These are phyloP conservation scores for Sphagnum magellanicum DNA, from an alignment of 228 moss, liverwort and hornwort species.

Conservation along the genomic window DNA sequence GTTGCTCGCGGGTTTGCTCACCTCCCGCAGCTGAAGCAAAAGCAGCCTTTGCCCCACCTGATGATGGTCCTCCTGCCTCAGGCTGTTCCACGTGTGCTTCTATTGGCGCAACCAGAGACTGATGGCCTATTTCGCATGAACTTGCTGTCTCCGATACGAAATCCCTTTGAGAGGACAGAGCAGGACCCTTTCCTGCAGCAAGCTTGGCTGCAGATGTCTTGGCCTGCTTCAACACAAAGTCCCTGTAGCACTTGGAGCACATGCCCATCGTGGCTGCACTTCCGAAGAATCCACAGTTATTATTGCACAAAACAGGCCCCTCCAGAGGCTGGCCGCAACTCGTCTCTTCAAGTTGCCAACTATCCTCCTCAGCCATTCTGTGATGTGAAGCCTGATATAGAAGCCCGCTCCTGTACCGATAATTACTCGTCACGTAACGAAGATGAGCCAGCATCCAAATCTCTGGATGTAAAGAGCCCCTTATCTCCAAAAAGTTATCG, in stretches of 20 bases:
- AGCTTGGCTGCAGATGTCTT: constrained; percentile 5
- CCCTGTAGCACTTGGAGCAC: constrained; percentile 49
- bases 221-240: constrained; percentile 18
- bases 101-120: constrained; percentile 13
- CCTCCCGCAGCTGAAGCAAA: constrained; percentile 6
- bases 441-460: too few relatives aligned
- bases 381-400: too few relatives aligned
- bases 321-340: constrained; percentile 14
- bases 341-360: not conserved
- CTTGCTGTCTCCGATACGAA: constrained; percentile 5
- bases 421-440: too few relatives aligned
- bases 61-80: constrained; percentile 17
- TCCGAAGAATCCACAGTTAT: constrained; percentile 50
- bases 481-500: too few relatives aligned
- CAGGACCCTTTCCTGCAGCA: constrained; percentile 3
- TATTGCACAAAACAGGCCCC: constrained; percentile 43
- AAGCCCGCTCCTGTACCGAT: too few relatives aligned
- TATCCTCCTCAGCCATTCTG: not conserved
- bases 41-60: constrained; percentile 4
- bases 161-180: not conserved
- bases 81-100: not conserved
- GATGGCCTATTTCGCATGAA: constrained; percentile 15
- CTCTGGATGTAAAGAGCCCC: too few relatives aligned
- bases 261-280: constrained; percentile 25
- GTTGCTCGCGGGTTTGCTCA: constrained; percentile 13